Conservation (phyloP, 2,329 filamentous ascomycete species). For the Fusarium nelsonii region DNA sequence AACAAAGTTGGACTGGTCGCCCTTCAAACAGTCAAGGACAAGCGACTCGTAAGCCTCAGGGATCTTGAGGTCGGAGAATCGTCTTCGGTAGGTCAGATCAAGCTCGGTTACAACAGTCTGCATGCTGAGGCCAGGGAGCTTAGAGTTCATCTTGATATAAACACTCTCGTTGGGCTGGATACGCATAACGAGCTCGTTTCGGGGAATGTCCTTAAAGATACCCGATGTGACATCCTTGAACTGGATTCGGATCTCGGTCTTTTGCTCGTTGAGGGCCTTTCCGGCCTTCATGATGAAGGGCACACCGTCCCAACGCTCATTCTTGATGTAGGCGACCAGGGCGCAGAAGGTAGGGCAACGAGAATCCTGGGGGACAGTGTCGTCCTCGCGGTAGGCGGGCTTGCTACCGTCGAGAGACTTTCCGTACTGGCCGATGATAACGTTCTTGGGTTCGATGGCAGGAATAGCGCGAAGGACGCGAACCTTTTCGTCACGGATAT, state of each 20-base stretch:
- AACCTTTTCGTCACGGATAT: slow-evolving; percentile 98
- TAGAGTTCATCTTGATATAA: slow-evolving; percentile 99
- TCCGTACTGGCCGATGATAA: slow-evolving; percentile 99
- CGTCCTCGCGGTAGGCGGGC: slow-evolving; percentile 98
- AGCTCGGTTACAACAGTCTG: slow-evolving; percentile 99
- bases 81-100: slow-evolving; percentile 95
- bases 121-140: slow-evolving; percentile 98
- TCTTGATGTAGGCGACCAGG: slow-evolving; percentile 98
- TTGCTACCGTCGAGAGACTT: slow-evolving; percentile 96
- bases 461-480: slow-evolving; percentile 94
- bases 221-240: slow-evolving; percentile 99
- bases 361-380: slow-evolving; percentile 96
- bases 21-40: slow-evolving; percentile 97
- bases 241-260: slow-evolving; percentile 98
- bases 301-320: slow-evolving; percentile 98
- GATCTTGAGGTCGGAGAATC: slow-evolving; percentile 99
- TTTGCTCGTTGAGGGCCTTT: slow-evolving; percentile 98
- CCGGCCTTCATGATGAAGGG: slow-evolving; percentile 99
- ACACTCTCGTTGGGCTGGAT: slow-evolving; percentile 99
- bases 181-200: slow-evolving; percentile 98
- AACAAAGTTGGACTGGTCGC: slow-evolving; percentile 99
- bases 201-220: slow-evolving; percentile 99
- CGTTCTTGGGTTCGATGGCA: slow-evolving; percentile 97
- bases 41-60: slow-evolving; percentile 98
- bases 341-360: slow-evolving; percentile 98